Evolutionary conservation across 1,284 basidiomycete species (phyloP).

Genomic region (Ganoderma lingzhi): DNA sequence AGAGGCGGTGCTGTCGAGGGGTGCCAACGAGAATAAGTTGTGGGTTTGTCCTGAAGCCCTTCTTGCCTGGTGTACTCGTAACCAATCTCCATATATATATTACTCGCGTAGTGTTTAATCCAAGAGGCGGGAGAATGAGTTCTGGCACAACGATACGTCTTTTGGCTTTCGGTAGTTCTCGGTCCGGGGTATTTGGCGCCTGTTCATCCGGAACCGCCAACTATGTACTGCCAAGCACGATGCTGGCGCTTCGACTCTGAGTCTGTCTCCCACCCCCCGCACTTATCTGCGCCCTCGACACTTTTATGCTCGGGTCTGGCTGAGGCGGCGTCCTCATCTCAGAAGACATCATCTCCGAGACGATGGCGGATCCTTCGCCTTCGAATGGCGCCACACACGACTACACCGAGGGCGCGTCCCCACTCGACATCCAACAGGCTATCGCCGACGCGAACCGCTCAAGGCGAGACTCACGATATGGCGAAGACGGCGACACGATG

Average conservation of each 20-base stretch:
- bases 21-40: background rate
- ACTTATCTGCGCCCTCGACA: background rate
- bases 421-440: constrained; percentile 71
- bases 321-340: background rate
- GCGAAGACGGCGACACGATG: constrained; percentile 65
- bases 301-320: constrained; percentile 2
- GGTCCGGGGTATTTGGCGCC: too few relatives aligned
- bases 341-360: background rate
- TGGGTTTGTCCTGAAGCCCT: background rate
- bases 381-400: constrained; percentile 51
- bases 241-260: background rate
- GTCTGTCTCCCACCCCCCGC: background rate
- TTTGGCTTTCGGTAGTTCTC: too few relatives aligned
- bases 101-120: too few relatives aligned
- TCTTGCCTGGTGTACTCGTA: too few relatives aligned
- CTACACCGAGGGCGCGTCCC: constrained; percentile 86
- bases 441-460: constrained; percentile 53
- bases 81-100: too few relatives aligned
- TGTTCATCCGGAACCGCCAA: too few relatives aligned
- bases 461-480: constrained; percentile 75
- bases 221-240: too few relatives aligned
- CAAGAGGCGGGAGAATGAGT: too few relatives aligned
- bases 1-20: background rate
- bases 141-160: too few relatives aligned
- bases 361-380: constrained; percentile 28